Percentiles rank a stretch among this genome's conserved stretches.
Conservation (phyloP, 495 filamentous ascomycete genomes). For the Talaromyces thailandensis region DNA sequence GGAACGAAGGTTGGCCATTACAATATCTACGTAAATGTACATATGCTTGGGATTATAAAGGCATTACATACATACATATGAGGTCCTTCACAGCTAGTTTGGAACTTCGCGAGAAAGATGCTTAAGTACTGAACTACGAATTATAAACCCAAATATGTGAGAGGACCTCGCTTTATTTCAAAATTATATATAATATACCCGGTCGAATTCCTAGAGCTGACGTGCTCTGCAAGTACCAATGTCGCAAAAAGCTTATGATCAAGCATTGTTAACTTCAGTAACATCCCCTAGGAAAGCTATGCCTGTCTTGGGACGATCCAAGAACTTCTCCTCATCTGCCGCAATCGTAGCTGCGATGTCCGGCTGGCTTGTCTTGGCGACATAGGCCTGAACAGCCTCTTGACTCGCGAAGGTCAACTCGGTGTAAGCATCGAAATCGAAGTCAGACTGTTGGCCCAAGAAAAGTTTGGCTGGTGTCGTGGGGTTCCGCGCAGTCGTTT, state of each 20-base stretch:
- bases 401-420: conserved; percentile 25
- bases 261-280: conserved; percentile 9
- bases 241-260: not conserved
- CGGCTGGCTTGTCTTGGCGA: conserved; percentile 14
- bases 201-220: not conserved
- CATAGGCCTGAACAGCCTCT: conserved; percentile 19
- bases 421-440: conserved; percentile 30
- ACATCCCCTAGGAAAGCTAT: conserved; percentile 20
- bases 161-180: not conserved
- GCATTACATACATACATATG: not conserved
- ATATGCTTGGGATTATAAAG: not conserved
- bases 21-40: not conserved
- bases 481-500: conserved; percentile 10
- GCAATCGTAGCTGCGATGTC: conserved; percentile 15
- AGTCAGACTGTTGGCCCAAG: conserved; percentile 25
- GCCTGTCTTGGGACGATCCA: conserved; percentile 17
- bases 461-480: conserved; percentile 22
- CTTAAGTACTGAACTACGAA: not conserved
- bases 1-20: not conserved
- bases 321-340: conserved; percentile 24
- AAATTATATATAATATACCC: not conserved
- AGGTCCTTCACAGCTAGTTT: not conserved
- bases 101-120: not conserved
- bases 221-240: not conserved
- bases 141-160: not conserved